phyloP scores from a whole-genome alignment of 768 basidiomycete species.

The Mycena vitilis region DNA sequence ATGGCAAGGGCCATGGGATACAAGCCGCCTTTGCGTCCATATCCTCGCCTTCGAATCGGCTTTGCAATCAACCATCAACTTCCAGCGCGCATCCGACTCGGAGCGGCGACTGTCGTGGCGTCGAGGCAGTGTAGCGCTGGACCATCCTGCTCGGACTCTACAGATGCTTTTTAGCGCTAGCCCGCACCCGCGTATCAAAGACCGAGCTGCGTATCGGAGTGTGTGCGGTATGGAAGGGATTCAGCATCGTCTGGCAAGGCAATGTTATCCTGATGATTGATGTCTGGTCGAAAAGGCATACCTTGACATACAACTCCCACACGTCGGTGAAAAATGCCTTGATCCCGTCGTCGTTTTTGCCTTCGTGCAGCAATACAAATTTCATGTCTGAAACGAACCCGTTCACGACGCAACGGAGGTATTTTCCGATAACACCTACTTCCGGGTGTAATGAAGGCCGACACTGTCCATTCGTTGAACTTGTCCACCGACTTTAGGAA shows the following conservation, averaged over 20 bases:
- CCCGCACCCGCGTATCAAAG: constrained; percentile 87
- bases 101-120: neutral
- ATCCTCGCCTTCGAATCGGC: too few relatives aligned
- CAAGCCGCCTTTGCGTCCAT: too few relatives aligned
- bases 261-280: constrained; percentile 10
- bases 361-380: constrained; percentile 93
- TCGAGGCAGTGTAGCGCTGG: neutral
- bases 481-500: constrained; percentile 96
- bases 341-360: constrained; percentile 98
- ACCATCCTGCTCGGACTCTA: constrained; percentile 36
- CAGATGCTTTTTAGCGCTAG: constrained; percentile 88
- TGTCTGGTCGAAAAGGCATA: constrained; percentile 45
- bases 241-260: constrained; percentile 76
- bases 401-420: constrained; percentile 34
- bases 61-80: too few relatives aligned
- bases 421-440: constrained; percentile 65
- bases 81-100: neutral
- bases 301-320: constrained; percentile 99
- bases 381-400: constrained; percentile 79
- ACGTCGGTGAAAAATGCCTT: constrained; percentile 92
- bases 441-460: constrained; percentile 94
- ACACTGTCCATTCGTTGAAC: constrained; percentile 99
- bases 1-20: too few relatives aligned
- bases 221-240: constrained; percentile 97
- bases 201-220: constrained; percentile 80